A percentile compares a stretch with the other conserved stretches of the same genome.
These are phyloP conservation scores for Starmerella floris DNA, from an alignment of 805 yeast species.

Conservation along the genomic window DNA sequence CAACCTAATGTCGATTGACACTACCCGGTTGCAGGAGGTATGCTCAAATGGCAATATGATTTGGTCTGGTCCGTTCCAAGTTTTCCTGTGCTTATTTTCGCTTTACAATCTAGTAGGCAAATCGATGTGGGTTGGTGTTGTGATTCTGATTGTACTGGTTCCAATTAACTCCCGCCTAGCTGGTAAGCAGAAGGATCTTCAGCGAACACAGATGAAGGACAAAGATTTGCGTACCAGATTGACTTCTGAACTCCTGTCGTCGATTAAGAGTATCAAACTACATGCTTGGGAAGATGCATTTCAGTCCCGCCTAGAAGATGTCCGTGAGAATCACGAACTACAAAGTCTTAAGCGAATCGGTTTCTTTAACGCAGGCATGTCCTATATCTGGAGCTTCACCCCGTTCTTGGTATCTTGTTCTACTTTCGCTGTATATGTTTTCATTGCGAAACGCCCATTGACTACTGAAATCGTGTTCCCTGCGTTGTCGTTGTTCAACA, in stretches of 20 bases:
- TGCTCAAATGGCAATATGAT: constrained; percentile 63
- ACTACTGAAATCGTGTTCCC: constrained; percentile 79
- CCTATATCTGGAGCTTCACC: constrained; percentile 75
- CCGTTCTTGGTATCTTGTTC: constrained; percentile 83
- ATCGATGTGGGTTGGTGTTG: constrained; percentile 90
- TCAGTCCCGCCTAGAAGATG: constrained; percentile 54
- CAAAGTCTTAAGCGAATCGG: constrained; percentile 60
- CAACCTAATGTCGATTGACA: constrained; percentile 86
- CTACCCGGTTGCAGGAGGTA: constrained; percentile 74
- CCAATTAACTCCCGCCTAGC: constrained; percentile 67
- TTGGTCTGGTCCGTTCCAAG: constrained; percentile 92
- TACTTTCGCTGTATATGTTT: constrained; percentile 72
- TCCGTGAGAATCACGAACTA: constrained; percentile 80
- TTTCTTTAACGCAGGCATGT: constrained; percentile 69
- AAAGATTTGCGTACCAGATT: constrained; percentile 87
- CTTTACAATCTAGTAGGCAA: constrained; percentile 63
- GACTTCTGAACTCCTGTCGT: constrained; percentile 72
- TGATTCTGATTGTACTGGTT: constrained; percentile 59
- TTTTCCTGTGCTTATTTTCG: constrained; percentile 58
- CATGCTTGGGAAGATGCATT: constrained; percentile 95
- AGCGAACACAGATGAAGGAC: constrained; percentile 68
- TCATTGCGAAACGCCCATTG: constrained; percentile 48
- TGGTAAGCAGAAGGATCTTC: constrained; percentile 45
- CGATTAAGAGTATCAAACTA: constrained; percentile 79
- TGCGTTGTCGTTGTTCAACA: constrained; percentile 47